Evolutionary conservation across 768 basidiomycete species (phyloP).

Genomic region (Kwoniella botswanensis): DNA sequence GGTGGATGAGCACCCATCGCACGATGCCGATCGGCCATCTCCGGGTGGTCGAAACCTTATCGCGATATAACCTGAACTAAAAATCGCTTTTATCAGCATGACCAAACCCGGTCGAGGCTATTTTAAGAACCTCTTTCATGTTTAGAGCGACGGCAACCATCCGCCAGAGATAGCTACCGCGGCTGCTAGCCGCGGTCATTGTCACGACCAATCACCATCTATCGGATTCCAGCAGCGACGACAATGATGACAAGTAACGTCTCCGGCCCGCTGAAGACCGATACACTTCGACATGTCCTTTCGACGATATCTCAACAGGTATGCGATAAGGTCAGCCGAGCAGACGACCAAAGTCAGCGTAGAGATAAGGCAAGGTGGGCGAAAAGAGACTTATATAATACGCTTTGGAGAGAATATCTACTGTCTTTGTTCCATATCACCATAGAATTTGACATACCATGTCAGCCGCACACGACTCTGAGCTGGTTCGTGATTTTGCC

Average conservation of each 20-base stretch:
- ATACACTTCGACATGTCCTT: neutral
- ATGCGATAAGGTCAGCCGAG: too few species aligned
- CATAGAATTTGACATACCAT: neutral
- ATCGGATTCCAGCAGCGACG: too few species aligned
- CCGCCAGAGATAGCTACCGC: neutral
- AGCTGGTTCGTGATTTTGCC: conserved; percentile 12
- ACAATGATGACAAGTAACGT: too few species aligned
- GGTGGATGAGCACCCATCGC: neutral
- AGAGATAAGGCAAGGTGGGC: too few species aligned
- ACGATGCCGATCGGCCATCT: neutral
- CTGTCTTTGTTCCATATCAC: too few species aligned
- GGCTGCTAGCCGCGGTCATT: neutral
- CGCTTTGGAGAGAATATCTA: too few species aligned
- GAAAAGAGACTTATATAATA: too few species aligned
- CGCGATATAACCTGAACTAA: neutral
- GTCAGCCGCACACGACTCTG: conserved; percentile 20
- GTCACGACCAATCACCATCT: neutral
- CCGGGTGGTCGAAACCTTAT: neutral
- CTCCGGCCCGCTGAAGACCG: neutral
- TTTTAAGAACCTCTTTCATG: neutral
- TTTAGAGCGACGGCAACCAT: neutral
- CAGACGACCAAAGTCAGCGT: too few species aligned
- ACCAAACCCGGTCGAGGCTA: neutral
- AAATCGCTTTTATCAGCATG: neutral
- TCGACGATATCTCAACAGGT: neutral